Evolutionary conservation across 257 asterid genomes (phyloP), one percentile per base, ranked within the genome.

Genomic region (Scutellaria galericulata): DNA sequence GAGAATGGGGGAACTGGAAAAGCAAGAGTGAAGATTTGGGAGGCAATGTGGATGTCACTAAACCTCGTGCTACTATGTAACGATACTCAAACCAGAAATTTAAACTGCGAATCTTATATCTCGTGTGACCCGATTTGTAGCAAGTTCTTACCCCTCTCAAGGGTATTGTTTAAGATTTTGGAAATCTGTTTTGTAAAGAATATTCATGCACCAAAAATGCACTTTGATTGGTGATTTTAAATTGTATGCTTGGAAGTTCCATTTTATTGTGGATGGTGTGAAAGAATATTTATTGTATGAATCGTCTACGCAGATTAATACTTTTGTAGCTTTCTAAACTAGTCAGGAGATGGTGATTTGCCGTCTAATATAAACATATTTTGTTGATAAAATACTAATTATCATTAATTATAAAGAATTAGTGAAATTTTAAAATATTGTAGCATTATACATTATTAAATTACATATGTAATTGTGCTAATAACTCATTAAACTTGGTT

Each of bases 1-100:
- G 86, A 88, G 97, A 84, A 89, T 92, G 96, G 97, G 97, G 60
- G 97, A 92, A 79, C 70, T 91, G 87, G 97, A 91, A 77, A 91
- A 89, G 86, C 93, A 81, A 73, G 96, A 92, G 62, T 92, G 75
- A 75, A 64, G 72, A 71, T 56, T 52, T 59, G 70, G 46, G 60
- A 18, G 40, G 22, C 40, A 45, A 22, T 5, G 55, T 31, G 47
- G 69, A 67, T 51, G 73, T 67, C 52, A 3, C 45, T 37, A 7
- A 64, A 51, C 71, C 40, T n/a, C 40, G 9, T 8, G 15, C 41
- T 44, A 7, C 62, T 24, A 12, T 45, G 31, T 48, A 57, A 9
- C 52, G 31, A 31, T 52, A 13, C 31, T 8, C 31, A 20, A 18
- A 48, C 42, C 57, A 15, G 42, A 54, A 27, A 59, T 50, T 27